Evolutionary conservation across 345 rosid genomes (phyloP), one percentile per base, ranked within the genome.

Genomic region (Citrus glauca): DNA sequence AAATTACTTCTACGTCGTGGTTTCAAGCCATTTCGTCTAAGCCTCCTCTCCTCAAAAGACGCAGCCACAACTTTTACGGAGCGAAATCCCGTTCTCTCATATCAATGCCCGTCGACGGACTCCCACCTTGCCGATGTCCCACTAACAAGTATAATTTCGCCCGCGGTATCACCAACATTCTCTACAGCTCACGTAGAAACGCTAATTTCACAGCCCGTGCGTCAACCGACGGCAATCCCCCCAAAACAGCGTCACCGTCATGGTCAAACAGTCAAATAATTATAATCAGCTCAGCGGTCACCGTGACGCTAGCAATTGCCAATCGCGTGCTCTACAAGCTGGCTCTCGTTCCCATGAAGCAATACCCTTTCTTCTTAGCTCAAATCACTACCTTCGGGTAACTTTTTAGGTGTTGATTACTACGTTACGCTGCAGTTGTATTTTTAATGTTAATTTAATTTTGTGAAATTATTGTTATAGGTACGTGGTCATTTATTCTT

Each of bases 321-420:
- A 91, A 94, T 86, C 97, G 98, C 50, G 98, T 94, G 75, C 92
- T 94, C 11, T 90, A 94, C 88, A 94, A 93, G 91, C 97, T 94
- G 76, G 98, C 98, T 0, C 92, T 94, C 73, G 97, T 94, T 81
- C 98, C 98, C 19, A 87, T 94, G 95, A 93, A 90, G 78, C 84
- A 82, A 42, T 93, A 87, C 83, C 98, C 98, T 11, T 94, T 94
- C 86, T 94, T 92, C 84, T 64, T 92, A 71, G 97, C 97, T 74
- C 98, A 92, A 81, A 75, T 94, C 83, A 87, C 83, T n/a, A 91
- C 97, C 56, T 92, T 93, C 82, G 98, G 98, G 98, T 90, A 77
- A 75, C 38, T 69, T 57, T 40, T 22, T 8, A 19, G 16, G 9
- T 30, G 7, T 42, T 68, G 13, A 48, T 22, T 53, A 9, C 10